Conservation (phyloP, 768 basidiomycete genomes). For the Boletellus sp. region DNA sequence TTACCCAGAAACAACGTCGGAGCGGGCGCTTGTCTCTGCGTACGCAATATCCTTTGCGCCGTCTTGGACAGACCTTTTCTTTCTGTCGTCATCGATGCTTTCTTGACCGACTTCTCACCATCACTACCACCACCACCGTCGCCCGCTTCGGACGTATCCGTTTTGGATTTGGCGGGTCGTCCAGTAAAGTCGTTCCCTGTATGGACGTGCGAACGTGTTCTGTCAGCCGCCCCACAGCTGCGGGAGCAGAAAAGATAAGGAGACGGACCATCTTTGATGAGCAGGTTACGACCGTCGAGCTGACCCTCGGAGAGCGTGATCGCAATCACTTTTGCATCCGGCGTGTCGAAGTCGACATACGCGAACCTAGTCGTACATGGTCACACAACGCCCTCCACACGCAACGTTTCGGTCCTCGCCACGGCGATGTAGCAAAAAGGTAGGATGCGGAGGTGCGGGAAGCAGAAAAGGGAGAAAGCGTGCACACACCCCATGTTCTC, state of each 20-base stretch:
- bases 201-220: not conserved
- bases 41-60: conserved; percentile 70
- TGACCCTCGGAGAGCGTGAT: conserved; percentile 78
- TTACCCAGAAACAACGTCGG: conserved; percentile 93
- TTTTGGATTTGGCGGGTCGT: conserved; percentile 48
- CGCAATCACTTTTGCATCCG: conserved; percentile 69
- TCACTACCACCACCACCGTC: conserved; percentile 24
- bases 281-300: conserved; percentile 78
- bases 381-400: conserved; percentile 4
- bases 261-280: conserved; percentile 86
- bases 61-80: conserved; percentile 50
- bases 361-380: conserved; percentile 64
- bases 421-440: too few relatives aligned
- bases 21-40: conserved; percentile 79
- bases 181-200: conserved; percentile 74
- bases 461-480: conserved; percentile 8
- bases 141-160: conserved; percentile 29
- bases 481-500: conserved; percentile 76
- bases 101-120: conserved; percentile 21
- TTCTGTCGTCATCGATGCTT: conserved; percentile 29
- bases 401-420: not conserved
- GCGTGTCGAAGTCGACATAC: conserved; percentile 88
- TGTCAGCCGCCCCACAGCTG: too few relatives aligned
- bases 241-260: not conserved
- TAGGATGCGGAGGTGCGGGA: not conserved